These are phyloP conservation scores for Begonia fuchsioides DNA, from an alignment of 306 rosid genomes.

Conservation along the genomic window DNA sequence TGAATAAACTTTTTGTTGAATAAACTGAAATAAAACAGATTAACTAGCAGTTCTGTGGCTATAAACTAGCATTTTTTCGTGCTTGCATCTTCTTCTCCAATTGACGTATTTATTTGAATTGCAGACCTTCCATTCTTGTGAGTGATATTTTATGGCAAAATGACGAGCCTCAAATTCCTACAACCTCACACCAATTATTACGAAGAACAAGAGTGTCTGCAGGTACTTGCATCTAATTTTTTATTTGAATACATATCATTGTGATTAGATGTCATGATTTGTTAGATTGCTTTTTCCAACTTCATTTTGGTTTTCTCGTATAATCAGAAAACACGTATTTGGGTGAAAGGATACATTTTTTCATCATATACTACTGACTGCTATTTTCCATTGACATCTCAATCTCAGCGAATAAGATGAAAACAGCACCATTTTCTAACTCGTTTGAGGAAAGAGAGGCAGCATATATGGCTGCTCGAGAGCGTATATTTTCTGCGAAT, in stretches of 20 bases:
- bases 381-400: neutral
- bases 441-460: conserved; percentile 78
- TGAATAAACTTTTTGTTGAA: no score
- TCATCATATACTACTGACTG: no score
- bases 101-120: conserved; percentile 15
- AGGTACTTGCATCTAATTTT: conserved; percentile 23
- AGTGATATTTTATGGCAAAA: conserved; percentile 77
- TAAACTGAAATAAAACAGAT: no score
- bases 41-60: no score
- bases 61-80: no score
- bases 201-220: conserved; percentile 55
- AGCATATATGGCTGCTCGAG: conserved; percentile 79
- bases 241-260: neutral
- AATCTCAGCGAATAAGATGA: conserved; percentile 28
- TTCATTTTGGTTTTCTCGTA: no score
- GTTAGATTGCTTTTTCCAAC: no score
- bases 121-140: conserved; percentile 93
- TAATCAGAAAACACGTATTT: no score
- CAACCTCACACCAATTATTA: conserved; percentile 52
- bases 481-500: conserved; percentile 60
- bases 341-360: no score
- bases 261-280: no score
- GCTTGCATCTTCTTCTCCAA: no score
- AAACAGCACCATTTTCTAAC: conserved; percentile 27
- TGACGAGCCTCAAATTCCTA: conserved; percentile 54